Evolutionary conservation across 352 stramenopile genomes (phyloP).

Genomic region (Ophiocytium majus): DNA sequence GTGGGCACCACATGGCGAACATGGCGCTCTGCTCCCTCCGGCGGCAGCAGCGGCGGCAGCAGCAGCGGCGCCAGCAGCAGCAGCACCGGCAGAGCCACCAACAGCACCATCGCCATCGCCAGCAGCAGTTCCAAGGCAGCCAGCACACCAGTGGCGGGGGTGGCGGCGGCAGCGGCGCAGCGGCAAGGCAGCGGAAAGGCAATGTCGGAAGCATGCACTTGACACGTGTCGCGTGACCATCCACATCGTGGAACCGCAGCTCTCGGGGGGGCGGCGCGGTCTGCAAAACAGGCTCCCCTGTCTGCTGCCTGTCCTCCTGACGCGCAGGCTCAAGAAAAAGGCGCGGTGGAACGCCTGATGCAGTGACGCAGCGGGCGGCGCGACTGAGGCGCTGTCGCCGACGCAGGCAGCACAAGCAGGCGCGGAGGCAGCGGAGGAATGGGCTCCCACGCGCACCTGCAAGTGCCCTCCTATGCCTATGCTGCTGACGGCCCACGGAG

Average conservation of each 20-base stretch:
- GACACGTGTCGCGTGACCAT: not conserved
- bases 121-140: not conserved
- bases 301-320: too few species aligned
- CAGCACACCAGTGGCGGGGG: too few species aligned
- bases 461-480: not conserved
- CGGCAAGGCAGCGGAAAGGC: not conserved
- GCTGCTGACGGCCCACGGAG: not conserved
- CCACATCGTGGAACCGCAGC: too few species aligned
- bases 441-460: too few species aligned
- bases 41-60: not conserved
- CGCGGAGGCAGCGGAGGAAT: too few species aligned
- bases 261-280: too few species aligned
- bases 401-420: too few species aligned
- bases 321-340: too few species aligned
- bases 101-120: not conserved
- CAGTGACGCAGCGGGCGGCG: too few species aligned
- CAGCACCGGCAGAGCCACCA: not conserved
- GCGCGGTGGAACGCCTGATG: too few species aligned
- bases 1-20: constrained; percentile 48
- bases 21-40: constrained; percentile 35
- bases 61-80: not conserved
- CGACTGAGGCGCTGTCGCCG: too few species aligned
- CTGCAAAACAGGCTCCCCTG: too few species aligned
- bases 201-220: not conserved
- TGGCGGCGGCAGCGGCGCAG: not conserved